Conservation (phyloP, 2,329 filamentous ascomycete species). For the Xylaria sp. region DNA sequence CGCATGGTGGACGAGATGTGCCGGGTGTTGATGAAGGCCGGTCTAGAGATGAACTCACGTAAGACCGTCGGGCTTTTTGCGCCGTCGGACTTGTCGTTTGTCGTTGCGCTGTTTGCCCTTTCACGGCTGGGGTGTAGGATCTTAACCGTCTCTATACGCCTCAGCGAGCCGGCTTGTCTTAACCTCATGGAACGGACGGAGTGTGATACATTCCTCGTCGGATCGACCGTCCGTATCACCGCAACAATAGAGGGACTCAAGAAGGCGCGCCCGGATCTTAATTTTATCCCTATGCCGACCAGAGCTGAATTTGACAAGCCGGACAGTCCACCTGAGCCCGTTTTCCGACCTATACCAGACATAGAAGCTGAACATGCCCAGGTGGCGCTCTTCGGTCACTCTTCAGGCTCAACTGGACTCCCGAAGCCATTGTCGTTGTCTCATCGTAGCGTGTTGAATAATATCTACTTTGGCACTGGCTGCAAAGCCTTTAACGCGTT, state of each 20-base stretch:
- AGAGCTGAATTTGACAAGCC: conserved; percentile 44
- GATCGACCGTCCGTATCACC: conserved; percentile 50
- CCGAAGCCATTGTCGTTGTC: conserved; percentile 59
- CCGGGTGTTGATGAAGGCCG: conserved; percentile 48
- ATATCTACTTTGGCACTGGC: conserved; percentile 49
- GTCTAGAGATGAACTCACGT: conserved; percentile 47
- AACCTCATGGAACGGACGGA: conserved; percentile 53
- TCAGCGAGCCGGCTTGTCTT: conserved; percentile 55
- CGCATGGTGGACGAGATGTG: conserved; percentile 55
- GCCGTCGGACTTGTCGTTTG: conserved; percentile 55
- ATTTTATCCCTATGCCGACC: conserved; percentile 41
- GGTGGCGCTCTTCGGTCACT: conserved; percentile 57
- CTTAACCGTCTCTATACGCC: conserved; percentile 57
- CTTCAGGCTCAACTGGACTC: conserved; percentile 60
- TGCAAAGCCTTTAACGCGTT: conserved; percentile 56
- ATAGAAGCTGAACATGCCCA: conserved; percentile 48
- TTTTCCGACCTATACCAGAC: conserved; percentile 42
- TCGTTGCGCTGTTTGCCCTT: conserved; percentile 57
- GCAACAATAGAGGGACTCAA: conserved; percentile 47
- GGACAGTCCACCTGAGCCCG: conserved; percentile 37
- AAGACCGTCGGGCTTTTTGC: conserved; percentile 55
- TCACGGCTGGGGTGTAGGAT: conserved; percentile 57
- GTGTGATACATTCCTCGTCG: conserved; percentile 53
- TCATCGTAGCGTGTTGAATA: conserved; percentile 54
- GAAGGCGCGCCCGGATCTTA: conserved; percentile 40